These are phyloP conservation scores for Suillus fuscotomentosus DNA, from an alignment of 768 basidiomycete genomes.

Conservation along the genomic window DNA sequence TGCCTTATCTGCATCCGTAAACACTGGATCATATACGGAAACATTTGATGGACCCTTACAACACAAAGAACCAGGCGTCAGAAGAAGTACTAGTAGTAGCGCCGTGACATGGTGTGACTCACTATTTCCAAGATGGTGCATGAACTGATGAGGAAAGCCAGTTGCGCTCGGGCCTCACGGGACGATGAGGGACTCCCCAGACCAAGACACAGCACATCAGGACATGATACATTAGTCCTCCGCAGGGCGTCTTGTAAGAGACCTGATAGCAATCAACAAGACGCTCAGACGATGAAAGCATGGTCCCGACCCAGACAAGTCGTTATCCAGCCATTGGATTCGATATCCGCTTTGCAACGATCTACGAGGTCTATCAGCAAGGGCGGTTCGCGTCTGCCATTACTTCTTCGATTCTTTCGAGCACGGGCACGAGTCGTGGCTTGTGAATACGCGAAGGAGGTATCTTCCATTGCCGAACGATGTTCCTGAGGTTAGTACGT, in stretches of 20 bases:
- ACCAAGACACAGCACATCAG: constrained; percentile 62
- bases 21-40: constrained; percentile 71
- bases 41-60: constrained; percentile 47
- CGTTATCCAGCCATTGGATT: constrained; percentile 48
- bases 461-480: constrained; percentile 14
- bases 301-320: constrained; percentile 52
- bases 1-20: constrained; percentile 56
- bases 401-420: constrained; percentile 51
- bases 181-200: constrained; percentile 71
- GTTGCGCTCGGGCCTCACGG: constrained; percentile 61
- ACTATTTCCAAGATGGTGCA: constrained; percentile 60
- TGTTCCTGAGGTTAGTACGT: not conserved
- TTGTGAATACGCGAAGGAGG: constrained; percentile 41
- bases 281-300: not conserved
- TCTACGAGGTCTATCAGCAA: constrained; percentile 40
- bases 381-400: constrained; percentile 27
- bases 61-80: constrained; percentile 11
- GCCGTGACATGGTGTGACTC: constrained; percentile 34
- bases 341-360: constrained; percentile 45
- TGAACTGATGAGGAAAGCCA: constrained; percentile 59
- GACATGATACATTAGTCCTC: constrained; percentile 18
- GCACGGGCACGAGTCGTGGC: constrained; percentile 51
- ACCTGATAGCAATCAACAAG: not conserved
- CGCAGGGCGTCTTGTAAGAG: constrained; percentile 32
- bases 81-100: constrained; percentile 4